These are phyloP conservation scores for Lipomyces oligophaga DNA, from an alignment of 805 yeast genomes.

Conservation along the genomic window DNA sequence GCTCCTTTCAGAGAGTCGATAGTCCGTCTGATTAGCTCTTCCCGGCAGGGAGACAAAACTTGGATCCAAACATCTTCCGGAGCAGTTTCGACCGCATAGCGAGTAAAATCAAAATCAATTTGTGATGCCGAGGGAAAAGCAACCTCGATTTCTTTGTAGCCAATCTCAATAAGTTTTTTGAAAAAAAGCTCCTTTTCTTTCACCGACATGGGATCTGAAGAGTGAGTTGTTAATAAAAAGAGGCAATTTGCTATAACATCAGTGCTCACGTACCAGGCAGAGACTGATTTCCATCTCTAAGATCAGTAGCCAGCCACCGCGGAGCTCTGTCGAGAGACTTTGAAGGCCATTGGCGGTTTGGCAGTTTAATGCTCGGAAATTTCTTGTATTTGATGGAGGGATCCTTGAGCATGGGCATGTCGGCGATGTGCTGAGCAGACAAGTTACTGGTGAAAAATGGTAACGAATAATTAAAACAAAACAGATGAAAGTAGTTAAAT, in stretches of 20 bases:
- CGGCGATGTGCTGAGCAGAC: neutral
- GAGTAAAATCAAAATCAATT: constrained; percentile 74
- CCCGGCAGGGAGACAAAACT: constrained; percentile 73
- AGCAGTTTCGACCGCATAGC: constrained; percentile 66
- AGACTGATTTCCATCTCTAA: constrained; percentile 81
- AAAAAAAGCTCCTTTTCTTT: constrained; percentile 72
- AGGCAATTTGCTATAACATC: neutral
- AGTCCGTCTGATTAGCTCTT: constrained; percentile 65
- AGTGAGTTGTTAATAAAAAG: neutral
- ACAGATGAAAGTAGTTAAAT: neutral
- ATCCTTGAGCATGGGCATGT: constrained; percentile 44
- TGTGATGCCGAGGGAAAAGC: constrained; percentile 80
- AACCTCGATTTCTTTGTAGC: constrained; percentile 80
- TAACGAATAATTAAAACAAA: neutral
- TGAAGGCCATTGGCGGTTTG: constrained; percentile 69
- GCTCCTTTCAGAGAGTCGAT: constrained; percentile 72
- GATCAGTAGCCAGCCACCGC: constrained; percentile 78
- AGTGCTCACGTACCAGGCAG: constrained; percentile 50
- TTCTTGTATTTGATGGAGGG: constrained; percentile 61
- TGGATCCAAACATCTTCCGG: constrained; percentile 77
- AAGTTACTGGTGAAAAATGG: neutral
- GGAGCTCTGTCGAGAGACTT: constrained; percentile 59
- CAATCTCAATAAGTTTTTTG: constrained; percentile 62
- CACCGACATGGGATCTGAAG: constrained; percentile 64
- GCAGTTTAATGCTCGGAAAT: constrained; percentile 53